phyloP scores from a whole-genome alignment of 768 basidiomycete genomes.

The Lentinula boryana region DNA sequence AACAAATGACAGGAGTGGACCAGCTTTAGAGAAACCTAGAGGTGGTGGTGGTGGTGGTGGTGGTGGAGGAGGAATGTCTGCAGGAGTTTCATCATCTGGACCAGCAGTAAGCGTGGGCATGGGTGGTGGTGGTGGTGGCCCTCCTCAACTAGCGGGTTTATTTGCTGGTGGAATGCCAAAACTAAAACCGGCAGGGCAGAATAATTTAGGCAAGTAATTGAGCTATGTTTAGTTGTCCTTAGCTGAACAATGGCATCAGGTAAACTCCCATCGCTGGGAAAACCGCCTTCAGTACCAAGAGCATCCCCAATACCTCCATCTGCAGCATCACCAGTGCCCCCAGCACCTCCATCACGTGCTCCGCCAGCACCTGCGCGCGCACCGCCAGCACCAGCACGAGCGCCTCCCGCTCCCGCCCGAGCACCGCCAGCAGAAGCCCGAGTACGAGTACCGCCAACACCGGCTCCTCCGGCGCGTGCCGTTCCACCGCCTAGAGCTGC shows the following conservation, averaged over 20 bases:
- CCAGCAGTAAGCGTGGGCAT: conserved; percentile 17
- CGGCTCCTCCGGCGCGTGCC: conserved; percentile 24
- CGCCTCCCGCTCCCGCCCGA: conserved; percentile 17
- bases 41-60: conserved; percentile 32
- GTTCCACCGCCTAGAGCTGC: conserved; percentile 24
- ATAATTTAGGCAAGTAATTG: conserved; percentile 40
- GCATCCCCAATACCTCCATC: conserved; percentile 32
- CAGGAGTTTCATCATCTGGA: conserved; percentile 20
- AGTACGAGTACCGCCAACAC: conserved; percentile 17
- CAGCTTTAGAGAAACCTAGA: conserved; percentile 44
- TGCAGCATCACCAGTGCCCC: conserved; percentile 23
- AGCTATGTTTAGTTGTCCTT: conserved; percentile 6
- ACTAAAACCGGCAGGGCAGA: conserved; percentile 73
- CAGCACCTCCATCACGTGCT: conserved; percentile 17
- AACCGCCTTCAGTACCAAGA: conserved; percentile 60
- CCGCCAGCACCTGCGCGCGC: conserved; percentile 24
- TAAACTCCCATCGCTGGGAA: conserved; percentile 58
- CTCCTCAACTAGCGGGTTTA: conserved; percentile 78
- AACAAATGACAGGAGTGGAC: conserved; percentile 79
- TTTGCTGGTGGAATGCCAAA: conserved; percentile 94
- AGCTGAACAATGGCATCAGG: conserved; percentile 27
- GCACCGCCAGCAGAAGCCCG: conserved; percentile 21
- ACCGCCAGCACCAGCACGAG: conserved; percentile 27
- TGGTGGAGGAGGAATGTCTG: conserved; percentile 28
- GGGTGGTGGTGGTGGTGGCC: conserved; percentile 41